phyloP scores from a whole-genome alignment of 768 basidiomycete species.

The Tricholomella constricta region DNA sequence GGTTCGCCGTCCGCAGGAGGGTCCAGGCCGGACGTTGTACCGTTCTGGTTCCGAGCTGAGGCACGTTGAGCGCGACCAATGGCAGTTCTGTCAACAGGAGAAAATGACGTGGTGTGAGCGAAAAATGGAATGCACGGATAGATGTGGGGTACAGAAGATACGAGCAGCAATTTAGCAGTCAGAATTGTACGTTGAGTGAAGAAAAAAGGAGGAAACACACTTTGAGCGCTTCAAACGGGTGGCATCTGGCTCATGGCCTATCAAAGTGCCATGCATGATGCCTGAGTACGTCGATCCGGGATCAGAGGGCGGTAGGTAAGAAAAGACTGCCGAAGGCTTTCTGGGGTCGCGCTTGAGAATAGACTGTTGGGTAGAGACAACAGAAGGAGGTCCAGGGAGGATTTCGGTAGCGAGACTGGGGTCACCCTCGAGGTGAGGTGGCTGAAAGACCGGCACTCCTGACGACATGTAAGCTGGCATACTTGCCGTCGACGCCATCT shows the following conservation, averaged over 20 bases:
- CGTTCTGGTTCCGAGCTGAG: conserved; percentile 65
- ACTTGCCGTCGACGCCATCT: conserved; percentile 75
- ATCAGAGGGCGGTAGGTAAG: conserved; percentile 83
- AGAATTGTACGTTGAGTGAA: conserved; percentile 14
- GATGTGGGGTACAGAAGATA: conserved; percentile 18
- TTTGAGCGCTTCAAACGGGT: conserved; percentile 71
- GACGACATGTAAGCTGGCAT: conserved; percentile 73
- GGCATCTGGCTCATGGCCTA: conserved; percentile 65
- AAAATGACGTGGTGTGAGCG: conserved; percentile 19
- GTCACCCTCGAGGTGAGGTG: conserved; percentile 82
- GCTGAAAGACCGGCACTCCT: conserved; percentile 73
- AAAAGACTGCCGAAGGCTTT: conserved; percentile 68
- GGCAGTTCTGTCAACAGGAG: conserved; percentile 43
- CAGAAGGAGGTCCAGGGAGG: conserved; percentile 83
- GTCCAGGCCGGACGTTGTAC: conserved; percentile 38
- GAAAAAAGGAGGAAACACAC: conserved; percentile 45
- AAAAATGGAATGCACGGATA: conserved; percentile 24
- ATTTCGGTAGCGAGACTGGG: conserved; percentile 84
- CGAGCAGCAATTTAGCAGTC: conserved; percentile 23
- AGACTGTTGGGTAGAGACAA: conserved; percentile 69
- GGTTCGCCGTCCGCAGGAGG: conserved; percentile 38
- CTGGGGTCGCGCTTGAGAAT: conserved; percentile 78
- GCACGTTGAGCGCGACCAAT: conserved; percentile 74
- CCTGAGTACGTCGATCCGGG: conserved; percentile 89
- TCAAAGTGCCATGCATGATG: conserved; percentile 65